Evolutionary conservation across 2,329 filamentous ascomycete genomes (phyloP), one percentile per base, ranked within the genome.

Genomic region (Calonectria naviculata): DNA sequence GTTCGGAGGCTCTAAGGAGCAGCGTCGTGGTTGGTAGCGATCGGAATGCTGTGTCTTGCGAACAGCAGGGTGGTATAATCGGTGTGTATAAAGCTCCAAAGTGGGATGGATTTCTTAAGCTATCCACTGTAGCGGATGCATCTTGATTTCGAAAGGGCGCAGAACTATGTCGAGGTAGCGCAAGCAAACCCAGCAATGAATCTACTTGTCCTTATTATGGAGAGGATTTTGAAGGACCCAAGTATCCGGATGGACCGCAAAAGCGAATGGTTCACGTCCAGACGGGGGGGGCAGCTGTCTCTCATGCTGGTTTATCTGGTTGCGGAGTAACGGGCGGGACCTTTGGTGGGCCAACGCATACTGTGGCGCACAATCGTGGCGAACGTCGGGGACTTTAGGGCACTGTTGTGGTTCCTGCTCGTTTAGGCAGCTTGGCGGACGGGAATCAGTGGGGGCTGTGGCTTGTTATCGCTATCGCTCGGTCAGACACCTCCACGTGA

Each of bases 291-390:
- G 26, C 15, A 42, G 44, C 65, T 62, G 26, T 54, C 34, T 24
- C 26, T 36, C 17, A 42, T 56, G 61, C 65, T 68, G 65, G 62
- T 71, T 31, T 31, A n/a, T 63, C 62, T 70, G 70, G 70, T 72
- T 72, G 71, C 71, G 71, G 70, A 68, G 71, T 70, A 65, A 72
- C 71, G 41, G 42, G 49, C 47, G 58, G 41, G 52, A 47, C 54
- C 68, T 47, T 36, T 34, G 41, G 68, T 71, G 58, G 28, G 60
- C 54, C 69, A 71, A 60, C 65, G 49, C 65, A 71, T 46, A 26
- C 29, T 42, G 65, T 67, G 65, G 65, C 64, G 42, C 65, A 21
- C 24, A 36, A 15, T 42, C 36, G 56, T 63, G 56, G 44, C 65
- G 47, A 26, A 34, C 47, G 24, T 24, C 8, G 19, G 44, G 24